Percentiles rank a stretch among this genome's conserved stretches.
Conservation (phyloP, 2,329 filamentous ascomycete genomes). For the Plectosphaerella sp. region DNA sequence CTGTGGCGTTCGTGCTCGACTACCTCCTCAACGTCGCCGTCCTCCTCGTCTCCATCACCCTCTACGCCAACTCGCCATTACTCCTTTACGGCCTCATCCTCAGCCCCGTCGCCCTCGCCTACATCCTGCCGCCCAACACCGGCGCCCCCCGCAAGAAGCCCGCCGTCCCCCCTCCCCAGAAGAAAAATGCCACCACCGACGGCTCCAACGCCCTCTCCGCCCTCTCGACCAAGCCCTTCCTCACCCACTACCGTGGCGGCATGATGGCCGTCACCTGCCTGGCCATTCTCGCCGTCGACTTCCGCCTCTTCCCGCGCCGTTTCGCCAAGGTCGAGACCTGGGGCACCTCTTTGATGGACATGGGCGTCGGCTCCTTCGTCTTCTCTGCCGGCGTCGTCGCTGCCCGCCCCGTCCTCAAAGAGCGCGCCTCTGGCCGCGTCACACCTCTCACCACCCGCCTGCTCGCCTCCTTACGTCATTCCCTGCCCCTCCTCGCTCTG, state of each 20-base stretch:
- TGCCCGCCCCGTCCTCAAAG: conserved; percentile 73
- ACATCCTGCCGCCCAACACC: conserved; percentile 42
- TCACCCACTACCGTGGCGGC: conserved; percentile 83
- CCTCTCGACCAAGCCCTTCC: conserved; percentile 82
- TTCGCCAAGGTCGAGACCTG: conserved; percentile 99
- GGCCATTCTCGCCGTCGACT: conserved; percentile 95
- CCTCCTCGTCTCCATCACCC: conserved; percentile 78
- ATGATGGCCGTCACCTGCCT: conserved; percentile 91
- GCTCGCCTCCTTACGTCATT: conserved; percentile 67
- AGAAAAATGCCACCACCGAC: conserved; percentile 9
- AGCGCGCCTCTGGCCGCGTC: conserved; percentile 47
- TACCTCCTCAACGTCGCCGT: conserved; percentile 82
- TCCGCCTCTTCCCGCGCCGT: conserved; percentile 83
- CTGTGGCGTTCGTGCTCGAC: conserved; percentile 68
- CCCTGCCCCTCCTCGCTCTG: conserved; percentile 74
- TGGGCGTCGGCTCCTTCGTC: conserved; percentile 96
- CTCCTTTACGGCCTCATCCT: conserved; percentile 72
- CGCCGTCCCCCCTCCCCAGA: conserved; percentile 35
- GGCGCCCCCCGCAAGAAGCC: conserved; percentile 39
- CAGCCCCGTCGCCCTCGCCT: conserved; percentile 63
- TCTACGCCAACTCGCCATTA: conserved; percentile 73
- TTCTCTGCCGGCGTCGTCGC: conserved; percentile 92
- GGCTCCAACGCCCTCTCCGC: conserved; percentile 30
- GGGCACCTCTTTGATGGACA: conserved; percentile 98
- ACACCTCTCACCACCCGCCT: conserved; percentile 55